Base-by-base conservation (phyloP, 129 eudicot genomes). In the Centaurea solstitialis region DNA sequence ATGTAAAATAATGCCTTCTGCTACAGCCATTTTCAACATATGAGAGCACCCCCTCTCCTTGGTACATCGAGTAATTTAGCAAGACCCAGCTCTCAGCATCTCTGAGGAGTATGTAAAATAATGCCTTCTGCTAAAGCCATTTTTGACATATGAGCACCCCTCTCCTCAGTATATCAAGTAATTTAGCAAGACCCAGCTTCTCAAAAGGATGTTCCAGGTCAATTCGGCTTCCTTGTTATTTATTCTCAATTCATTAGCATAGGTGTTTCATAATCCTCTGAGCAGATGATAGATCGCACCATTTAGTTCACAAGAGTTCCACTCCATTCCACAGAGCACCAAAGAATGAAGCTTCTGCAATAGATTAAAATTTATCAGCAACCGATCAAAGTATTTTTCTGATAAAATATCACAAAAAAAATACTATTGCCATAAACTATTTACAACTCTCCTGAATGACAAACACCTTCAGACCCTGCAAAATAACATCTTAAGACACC, bases 381-480 rank as follows among this genome's bases (percentile, higher is more conserved):
- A 74, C 70, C 10, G 23, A 61, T 68, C 37, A 59, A n/a, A 84
- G 64, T 21, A 72, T 4, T 17, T 17, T 2, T 45, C 75, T 53
- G 21, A 64, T 66, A 73, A 73, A 37, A 57, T n/a, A 70, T 76
- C 78, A 76, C 33, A 76, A 76, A 65, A 26, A 26, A 76, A 30
- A 84, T 18, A 47, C 50, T 10, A 74, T 41, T 21, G 81, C 64
- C 74, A 79, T 77, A 59, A 85, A 64, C 75, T 53, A 75, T 43
- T 77, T 66, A 62, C 45, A 84, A 84, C 88, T 90, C 87, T 88
- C 88, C 84, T 59, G 85, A 83, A 67, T 41, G 76, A 77, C 70
- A 77, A 83, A 83, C 87, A 88, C 76, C 79, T 82, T 85, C 82
- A 40, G 57, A 76, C 81, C 97, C 94, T 88, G 94, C 93, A 92